These are phyloP conservation scores for Tetradesmus lagerheimii DNA, from an alignment of 139 green algal species.

Conservation along the genomic window DNA sequence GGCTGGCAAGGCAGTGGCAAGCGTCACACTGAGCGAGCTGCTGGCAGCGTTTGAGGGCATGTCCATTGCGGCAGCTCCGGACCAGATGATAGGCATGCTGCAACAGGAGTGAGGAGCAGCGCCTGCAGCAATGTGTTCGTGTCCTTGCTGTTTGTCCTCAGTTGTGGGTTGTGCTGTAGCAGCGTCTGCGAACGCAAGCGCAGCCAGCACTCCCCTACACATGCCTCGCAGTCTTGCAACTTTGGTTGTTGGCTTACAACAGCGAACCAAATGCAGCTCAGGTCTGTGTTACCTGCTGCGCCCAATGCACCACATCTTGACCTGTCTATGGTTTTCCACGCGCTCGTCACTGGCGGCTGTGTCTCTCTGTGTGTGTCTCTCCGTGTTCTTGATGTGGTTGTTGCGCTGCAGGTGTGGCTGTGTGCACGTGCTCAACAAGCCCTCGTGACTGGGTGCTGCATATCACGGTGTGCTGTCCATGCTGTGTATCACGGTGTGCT, in stretches of 20 bases:
- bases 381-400: neutral
- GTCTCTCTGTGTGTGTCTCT: neutral
- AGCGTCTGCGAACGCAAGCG: neutral
- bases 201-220: no score
- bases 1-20: slow-evolving; percentile 30
- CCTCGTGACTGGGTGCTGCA: neutral
- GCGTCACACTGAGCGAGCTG: slow-evolving; percentile 13
- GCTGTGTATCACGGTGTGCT: no score
- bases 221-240: no score
- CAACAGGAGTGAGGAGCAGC: slow-evolving; percentile 4
- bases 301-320: neutral
- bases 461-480: no score
- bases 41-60: slow-evolving; percentile 17
- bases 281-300: neutral
- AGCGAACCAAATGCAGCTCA: no score
- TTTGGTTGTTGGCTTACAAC: no score
- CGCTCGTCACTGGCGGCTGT: neutral
- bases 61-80: neutral
- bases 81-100: neutral
- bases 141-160: neutral
- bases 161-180: neutral
- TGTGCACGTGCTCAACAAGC: slow-evolving; percentile 9
- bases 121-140: neutral
- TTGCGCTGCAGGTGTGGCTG: slow-evolving; percentile 7
- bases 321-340: neutral